These are phyloP conservation scores for Fusarium xylarioides DNA, from an alignment of 2,329 filamentous ascomycete species.

Conservation along the genomic window DNA sequence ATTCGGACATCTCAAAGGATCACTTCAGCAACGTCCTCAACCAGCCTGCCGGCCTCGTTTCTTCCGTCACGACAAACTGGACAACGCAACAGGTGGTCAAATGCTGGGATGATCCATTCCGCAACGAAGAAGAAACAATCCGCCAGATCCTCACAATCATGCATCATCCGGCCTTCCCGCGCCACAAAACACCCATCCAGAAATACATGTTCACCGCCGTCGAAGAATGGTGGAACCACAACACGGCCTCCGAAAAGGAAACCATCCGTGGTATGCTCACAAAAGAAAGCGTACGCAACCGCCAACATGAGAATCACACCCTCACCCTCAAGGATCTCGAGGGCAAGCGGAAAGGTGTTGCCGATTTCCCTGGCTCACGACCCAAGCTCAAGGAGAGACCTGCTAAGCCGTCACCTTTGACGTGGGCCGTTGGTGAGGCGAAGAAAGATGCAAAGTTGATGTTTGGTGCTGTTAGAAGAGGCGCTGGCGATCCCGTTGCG, in stretches of 20 bases:
- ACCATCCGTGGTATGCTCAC: constrained; percentile 38
- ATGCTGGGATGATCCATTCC: constrained; percentile 74
- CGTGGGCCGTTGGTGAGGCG: constrained; percentile 33
- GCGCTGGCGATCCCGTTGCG: constrained; percentile 26
- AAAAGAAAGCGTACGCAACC: constrained; percentile 39
- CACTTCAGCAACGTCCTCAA: constrained; percentile 77
- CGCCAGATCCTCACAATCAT: constrained; percentile 79
- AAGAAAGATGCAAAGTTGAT: constrained; percentile 34
- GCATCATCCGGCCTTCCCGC: constrained; percentile 82
- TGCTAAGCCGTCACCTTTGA: constrained; percentile 34
- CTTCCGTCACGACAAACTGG: constrained; percentile 44
- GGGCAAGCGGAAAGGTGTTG: constrained; percentile 39
- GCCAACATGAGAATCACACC: constrained; percentile 44
- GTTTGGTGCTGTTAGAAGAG: constrained; percentile 22
- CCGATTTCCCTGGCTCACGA: constrained; percentile 40
- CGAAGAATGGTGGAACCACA: constrained; percentile 74
- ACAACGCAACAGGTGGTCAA: constrained; percentile 41
- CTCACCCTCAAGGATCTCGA: constrained; percentile 39
- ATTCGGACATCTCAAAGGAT: constrained; percentile 81
- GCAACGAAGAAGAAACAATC: constrained; percentile 77
- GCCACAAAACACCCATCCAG: constrained; percentile 75
- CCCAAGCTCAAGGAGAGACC: constrained; percentile 35
- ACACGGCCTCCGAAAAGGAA: constrained; percentile 32
- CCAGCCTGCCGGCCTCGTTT: constrained; percentile 41
- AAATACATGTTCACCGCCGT: constrained; percentile 84